Evolutionary conservation across 768 basidiomycete species (phyloP), one percentile per base, ranked within the genome.

Genomic region (Tremella mesenterica): DNA sequence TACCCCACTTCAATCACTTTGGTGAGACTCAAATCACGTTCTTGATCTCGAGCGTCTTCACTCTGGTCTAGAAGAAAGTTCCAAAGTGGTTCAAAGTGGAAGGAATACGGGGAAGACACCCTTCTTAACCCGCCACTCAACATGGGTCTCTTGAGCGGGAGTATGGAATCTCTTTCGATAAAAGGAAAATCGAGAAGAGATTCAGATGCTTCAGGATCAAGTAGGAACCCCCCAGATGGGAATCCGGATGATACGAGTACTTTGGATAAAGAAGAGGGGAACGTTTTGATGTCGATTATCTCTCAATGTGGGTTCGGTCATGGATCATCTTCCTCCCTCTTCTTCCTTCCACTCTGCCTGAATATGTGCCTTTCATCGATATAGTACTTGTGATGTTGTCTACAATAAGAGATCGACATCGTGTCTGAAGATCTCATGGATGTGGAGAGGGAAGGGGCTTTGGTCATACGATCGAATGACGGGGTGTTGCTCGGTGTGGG

Each of bases 191-290:
- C 38, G 38, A 41, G 61, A 48, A 33, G 63, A 82, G 46, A 84
- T 84, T 69, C 83, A 80, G 70, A 77, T 81, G 53, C 53, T 21
- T 49, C 47, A 5, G 46, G 31, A 4, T 16, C 39, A 31, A 20
- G 48, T 25, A 25, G 44, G 26, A 50, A 85, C 85, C 46, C 38
- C 38, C 38, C 38, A 16, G 85, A 86, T 59, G 87, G 88, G 70
- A 85, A 88, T 65, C 84, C 85, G 56, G 86, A 93, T 75, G 88
- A 92, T 75, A 88, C 86, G 44, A 86, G 85, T 56, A 85, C 90
- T 76, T 76, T 93, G 83, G 89, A 93, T 75, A 89, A 92, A 73
- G 80, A 91, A 74, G 86, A 96, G 71, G 91, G 91, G 47, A 93
- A 89, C 43, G 81, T 96, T 62, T 85, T 95, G 71, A 72, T 81